Percentiles rank a stretch among this genome's conserved stretches.
Evolutionary conservation across 2,329 filamentous ascomycete genomes (phyloP).

Genomic region (Clarireedia paspali): DNA sequence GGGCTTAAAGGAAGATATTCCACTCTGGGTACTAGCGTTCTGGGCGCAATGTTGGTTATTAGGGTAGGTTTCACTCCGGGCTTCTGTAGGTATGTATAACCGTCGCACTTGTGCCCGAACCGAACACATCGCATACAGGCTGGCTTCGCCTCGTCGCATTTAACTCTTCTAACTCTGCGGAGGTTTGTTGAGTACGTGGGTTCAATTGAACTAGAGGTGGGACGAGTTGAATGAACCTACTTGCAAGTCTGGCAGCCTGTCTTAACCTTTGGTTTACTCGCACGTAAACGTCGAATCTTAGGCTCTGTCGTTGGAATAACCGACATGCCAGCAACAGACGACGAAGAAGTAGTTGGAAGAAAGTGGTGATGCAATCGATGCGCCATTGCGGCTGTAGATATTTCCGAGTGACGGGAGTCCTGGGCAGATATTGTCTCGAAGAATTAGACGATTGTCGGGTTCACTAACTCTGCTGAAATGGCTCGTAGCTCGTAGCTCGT

Average conservation of each 20-base stretch:
- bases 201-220: not conserved
- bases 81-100: slow-evolving; percentile 18
- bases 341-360: not conserved
- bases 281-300: slow-evolving; percentile 14
- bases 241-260: slow-evolving; percentile 29
- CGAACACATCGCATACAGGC: slow-evolving; percentile 24
- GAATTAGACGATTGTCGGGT: too few relatives aligned
- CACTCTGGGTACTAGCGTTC: not conserved
- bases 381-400: not conserved
- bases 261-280: slow-evolving; percentile 27
- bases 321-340: not conserved
- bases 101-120: slow-evolving; percentile 28
- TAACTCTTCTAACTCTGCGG: slow-evolving; percentile 26
- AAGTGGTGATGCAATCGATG: not conserved
- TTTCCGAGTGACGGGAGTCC: too few relatives aligned
- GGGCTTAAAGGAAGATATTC: slow-evolving; percentile 4
- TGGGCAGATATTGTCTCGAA: too few relatives aligned
- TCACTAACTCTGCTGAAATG: too few relatives aligned
- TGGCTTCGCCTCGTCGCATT: slow-evolving; percentile 29
- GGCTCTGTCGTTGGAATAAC: not conserved
- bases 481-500: too few relatives aligned
- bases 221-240: slow-evolving; percentile 15
- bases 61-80: not conserved
- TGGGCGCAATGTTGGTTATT: not conserved
- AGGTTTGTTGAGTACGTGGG: not conserved